These are phyloP conservation scores for Narthecium ossifragum DNA, from an alignment of 106 monocot species.

Conservation along the genomic window DNA sequence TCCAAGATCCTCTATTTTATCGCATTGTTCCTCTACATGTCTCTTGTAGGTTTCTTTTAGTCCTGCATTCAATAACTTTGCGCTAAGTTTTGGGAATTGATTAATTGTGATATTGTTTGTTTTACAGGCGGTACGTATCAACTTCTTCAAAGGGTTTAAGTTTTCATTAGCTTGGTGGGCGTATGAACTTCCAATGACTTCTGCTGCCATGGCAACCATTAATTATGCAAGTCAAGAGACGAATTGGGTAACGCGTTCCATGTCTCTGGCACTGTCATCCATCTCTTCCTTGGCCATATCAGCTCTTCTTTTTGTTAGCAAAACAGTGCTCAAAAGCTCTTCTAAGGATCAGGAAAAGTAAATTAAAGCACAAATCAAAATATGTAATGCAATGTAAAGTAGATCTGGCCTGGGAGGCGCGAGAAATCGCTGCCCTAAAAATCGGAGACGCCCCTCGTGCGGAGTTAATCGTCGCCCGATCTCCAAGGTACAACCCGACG, in stretches of 20 bases:
- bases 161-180: constrained; percentile 8
- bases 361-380: too few species aligned
- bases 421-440: too few species aligned
- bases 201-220: neutral
- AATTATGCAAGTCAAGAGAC: neutral
- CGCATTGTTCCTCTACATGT: constrained; percentile 19
- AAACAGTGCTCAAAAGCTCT: too few species aligned
- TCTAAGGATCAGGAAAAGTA: too few species aligned
- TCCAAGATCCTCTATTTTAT: constrained; percentile 15
- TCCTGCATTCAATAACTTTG: neutral
- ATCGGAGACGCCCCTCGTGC: too few species aligned
- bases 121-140: constrained; percentile 8
- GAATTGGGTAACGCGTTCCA: neutral
- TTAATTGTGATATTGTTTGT: neutral
- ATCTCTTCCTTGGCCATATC: neutral
- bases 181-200: constrained; percentile 2
- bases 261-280: neutral
- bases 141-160: constrained; percentile 7
- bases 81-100: too few species aligned
- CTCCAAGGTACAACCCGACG: too few species aligned
- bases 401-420: too few species aligned
- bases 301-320: neutral
- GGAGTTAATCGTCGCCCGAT: too few species aligned
- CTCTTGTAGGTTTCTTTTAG: constrained; percentile 21
- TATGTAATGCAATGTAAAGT: too few species aligned